Percentiles rank a stretch among this genome's conserved stretches.
These are phyloP conservation scores for Pilaira anomala DNA, from an alignment of 192 early-diverging fungal species.

Conservation along the genomic window DNA sequence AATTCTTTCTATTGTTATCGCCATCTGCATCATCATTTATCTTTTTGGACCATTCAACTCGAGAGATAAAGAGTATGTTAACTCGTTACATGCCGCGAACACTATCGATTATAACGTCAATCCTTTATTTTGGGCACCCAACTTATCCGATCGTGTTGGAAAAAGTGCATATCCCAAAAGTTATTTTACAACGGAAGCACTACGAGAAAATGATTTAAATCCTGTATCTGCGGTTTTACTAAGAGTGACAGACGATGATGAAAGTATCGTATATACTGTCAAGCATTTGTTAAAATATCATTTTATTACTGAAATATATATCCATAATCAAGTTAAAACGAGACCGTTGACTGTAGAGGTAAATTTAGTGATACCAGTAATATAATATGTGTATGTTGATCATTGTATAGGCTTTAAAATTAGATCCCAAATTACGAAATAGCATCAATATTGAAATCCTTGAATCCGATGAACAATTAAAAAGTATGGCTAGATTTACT, in stretches of 20 bases:
- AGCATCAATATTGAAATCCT: slow-evolving; percentile 28
- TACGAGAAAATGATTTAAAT: slow-evolving; percentile 19
- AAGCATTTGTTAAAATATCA: slow-evolving; percentile 49
- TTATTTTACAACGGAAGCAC: slow-evolving; percentile 9
- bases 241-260: slow-evolving; percentile 12
- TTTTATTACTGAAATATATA: slow-evolving; percentile 51
- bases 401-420: slow-evolving; percentile 26
- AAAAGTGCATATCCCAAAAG: slow-evolving; percentile 3
- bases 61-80: too few relatives aligned
- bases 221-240: slow-evolving; percentile 53
- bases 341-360: slow-evolving; percentile 12
- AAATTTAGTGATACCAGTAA: neutral
- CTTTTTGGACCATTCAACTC: too few relatives aligned
- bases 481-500: slow-evolving; percentile 52
- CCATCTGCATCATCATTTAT: too few relatives aligned
- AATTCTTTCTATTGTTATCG: too few relatives aligned
- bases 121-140: slow-evolving; percentile 1
- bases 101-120: slow-evolving; percentile 1
- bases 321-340: slow-evolving; percentile 47
- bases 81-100: neutral
- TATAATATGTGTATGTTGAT: neutral
- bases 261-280: slow-evolving; percentile 41
- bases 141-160: neutral
- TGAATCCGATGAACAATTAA: slow-evolving; percentile 48
- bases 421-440: slow-evolving; percentile 13